Evolutionary conservation across 495 filamentous ascomycete genomes (phyloP).

Genomic region (Penicillium bialowiezense): DNA sequence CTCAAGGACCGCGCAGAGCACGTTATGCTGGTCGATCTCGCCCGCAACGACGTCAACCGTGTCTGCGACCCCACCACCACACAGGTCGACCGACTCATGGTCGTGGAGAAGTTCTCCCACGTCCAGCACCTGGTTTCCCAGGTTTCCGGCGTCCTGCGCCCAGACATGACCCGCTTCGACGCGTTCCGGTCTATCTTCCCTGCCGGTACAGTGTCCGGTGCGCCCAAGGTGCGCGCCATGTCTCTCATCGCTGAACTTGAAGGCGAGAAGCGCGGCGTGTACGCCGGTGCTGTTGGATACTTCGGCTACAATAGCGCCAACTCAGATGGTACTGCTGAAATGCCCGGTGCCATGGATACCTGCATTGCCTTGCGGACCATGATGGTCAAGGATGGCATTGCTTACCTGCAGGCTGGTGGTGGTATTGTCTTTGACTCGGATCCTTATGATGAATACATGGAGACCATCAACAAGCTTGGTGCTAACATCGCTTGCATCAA

Average conservation of each 20-base stretch:
- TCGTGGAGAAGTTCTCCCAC: constrained; percentile 92
- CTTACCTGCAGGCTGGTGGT: constrained; percentile 93
- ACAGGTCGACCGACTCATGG: constrained; percentile 88
- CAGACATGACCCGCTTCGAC: constrained; percentile 86
- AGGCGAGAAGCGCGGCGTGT: constrained; percentile 88
- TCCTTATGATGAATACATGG: constrained; percentile 88
- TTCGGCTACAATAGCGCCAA: constrained; percentile 44
- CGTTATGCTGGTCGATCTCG: constrained; percentile 98
- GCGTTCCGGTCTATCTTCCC: constrained; percentile 96
- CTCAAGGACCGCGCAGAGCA: constrained; percentile 96
- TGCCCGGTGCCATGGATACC: constrained; percentile 92
- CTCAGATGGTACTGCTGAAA: constrained; percentile 34
- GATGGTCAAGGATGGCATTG: constrained; percentile 85
- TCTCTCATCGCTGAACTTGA: constrained; percentile 94
- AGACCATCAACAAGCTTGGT: constrained; percentile 95
- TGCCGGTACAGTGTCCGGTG: constrained; percentile 88
- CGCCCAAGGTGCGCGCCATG: constrained; percentile 96
- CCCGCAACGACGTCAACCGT: constrained; percentile 93
- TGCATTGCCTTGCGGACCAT: constrained; percentile 98
- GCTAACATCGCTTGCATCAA: constrained; percentile 86
- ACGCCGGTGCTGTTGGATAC: constrained; percentile 96
- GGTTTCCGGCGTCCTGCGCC: constrained; percentile 80
- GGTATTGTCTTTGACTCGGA: constrained; percentile 97
- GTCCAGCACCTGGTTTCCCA: constrained; percentile 96
- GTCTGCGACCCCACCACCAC: constrained; percentile 90